phyloP scores from a whole-genome alignment of 495 filamentous ascomycete genomes.

The Penicillium soppii region DNA sequence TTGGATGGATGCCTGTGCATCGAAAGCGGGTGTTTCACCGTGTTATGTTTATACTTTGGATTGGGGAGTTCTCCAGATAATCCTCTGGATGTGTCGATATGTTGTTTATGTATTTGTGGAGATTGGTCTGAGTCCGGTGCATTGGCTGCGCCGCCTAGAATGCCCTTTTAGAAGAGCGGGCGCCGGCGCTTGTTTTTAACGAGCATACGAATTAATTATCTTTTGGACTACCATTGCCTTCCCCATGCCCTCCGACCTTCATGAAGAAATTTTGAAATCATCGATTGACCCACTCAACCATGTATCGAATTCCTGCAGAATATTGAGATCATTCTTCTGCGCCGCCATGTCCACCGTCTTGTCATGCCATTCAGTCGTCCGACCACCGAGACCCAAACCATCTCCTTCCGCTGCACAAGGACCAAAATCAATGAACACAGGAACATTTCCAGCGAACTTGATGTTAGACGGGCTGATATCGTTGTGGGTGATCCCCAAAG shows the following conservation, averaged over 20 bases:
- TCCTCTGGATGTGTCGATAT: constrained; percentile 9
- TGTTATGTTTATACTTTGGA: constrained; percentile 9
- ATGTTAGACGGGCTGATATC: constrained; percentile 33
- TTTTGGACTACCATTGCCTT: neutral
- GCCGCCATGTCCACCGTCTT: neutral
- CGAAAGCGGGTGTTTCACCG: neutral
- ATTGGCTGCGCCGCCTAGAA: constrained; percentile 2
- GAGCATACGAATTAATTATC: constrained; percentile 6
- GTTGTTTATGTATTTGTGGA: constrained; percentile 9
- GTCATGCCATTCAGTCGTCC: no score
- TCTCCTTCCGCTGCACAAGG: neutral
- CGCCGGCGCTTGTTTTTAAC: constrained; percentile 12
- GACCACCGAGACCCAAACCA: neutral
- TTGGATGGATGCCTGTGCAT: neutral
- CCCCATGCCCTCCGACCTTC: no score
- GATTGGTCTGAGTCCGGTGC: neutral
- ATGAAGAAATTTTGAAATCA: no score
- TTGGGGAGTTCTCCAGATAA: neutral
- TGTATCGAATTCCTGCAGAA: neutral
- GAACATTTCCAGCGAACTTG: constrained; percentile 22
- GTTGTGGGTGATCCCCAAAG: constrained; percentile 24
- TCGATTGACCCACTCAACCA: neutral
- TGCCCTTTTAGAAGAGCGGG: constrained; percentile 9
- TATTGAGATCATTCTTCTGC: neutral
- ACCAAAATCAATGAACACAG: constrained; percentile 19